Percentiles rank a stretch among this genome's conserved stretches.
Conservation (phyloP, 192 early-diverging fungal genomes). For the Podila clonocystis region DNA sequence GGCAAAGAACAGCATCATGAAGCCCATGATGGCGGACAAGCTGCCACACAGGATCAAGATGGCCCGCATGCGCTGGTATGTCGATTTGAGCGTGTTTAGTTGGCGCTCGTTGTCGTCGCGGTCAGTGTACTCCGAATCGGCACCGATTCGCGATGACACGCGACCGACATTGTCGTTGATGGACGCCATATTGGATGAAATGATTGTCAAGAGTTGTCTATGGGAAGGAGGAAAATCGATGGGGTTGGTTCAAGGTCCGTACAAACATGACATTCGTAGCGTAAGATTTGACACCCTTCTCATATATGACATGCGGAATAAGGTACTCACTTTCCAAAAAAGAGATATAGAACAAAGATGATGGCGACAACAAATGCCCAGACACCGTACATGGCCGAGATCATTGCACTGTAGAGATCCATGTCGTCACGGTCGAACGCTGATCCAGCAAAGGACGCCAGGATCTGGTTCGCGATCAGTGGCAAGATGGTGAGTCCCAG, state of each 20-base stretch:
- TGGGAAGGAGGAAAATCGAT: background rate
- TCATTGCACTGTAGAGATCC: slow-evolving; percentile 31
- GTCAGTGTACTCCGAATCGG: slow-evolving; percentile 46
- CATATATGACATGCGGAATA: too few relatives aligned
- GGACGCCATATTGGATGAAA: slow-evolving; percentile 51
- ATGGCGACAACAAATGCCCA: slow-evolving; percentile 43
- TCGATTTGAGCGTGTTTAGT: slow-evolving; percentile 43
- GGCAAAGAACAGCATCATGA: slow-evolving; percentile 51
- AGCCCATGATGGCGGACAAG: slow-evolving; percentile 43
- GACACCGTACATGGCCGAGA: slow-evolving; percentile 48
- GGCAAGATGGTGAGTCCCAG: slow-evolving; percentile 33
- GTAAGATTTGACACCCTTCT: background rate
- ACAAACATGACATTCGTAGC: background rate
- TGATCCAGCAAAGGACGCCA: slow-evolving; percentile 42
- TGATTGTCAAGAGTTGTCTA: slow-evolving; percentile 49
- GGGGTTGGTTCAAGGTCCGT: background rate
- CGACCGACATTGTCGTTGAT: slow-evolving; percentile 47
- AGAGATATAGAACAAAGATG: slow-evolving; percentile 43
- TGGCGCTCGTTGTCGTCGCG: slow-evolving; percentile 49
- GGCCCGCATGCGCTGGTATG: slow-evolving; percentile 39
- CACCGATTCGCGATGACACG: slow-evolving; percentile 38
- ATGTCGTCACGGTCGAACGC: slow-evolving; percentile 36
- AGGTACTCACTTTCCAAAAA: slow-evolving; percentile 49
- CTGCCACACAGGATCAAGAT: slow-evolving; percentile 41
- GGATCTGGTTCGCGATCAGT: slow-evolving; percentile 34